A percentile compares a stretch with the other conserved stretches of the same genome.
Conservation (phyloP, 2,329 filamentous ascomycete species). For the Pseudogymnoascus sp. region DNA sequence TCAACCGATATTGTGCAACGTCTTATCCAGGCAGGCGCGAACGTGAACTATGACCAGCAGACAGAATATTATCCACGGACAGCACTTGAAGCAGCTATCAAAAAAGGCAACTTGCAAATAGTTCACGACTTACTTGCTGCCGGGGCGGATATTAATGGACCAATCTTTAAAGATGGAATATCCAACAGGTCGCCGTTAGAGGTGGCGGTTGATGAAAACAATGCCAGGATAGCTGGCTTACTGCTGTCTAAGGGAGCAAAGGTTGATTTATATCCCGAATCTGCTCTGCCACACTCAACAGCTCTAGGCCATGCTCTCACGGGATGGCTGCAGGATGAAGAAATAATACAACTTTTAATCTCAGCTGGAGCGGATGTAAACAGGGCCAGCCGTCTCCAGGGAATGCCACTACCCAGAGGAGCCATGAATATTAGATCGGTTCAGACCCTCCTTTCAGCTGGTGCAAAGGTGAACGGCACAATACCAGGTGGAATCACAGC, state of each 20-base stretch:
- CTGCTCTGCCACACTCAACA: not conserved
- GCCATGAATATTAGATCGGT: not conserved
- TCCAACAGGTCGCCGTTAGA: conserved; percentile 1
- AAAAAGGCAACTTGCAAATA: not conserved
- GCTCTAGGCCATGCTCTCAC: conserved; percentile 2
- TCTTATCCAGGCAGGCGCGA: not conserved
- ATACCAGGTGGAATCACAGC: not conserved
- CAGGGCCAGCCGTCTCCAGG: not conserved
- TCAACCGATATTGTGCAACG: not conserved
- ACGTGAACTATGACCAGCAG: not conserved
- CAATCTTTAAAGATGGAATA: not conserved
- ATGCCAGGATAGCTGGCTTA: conserved; percentile 6
- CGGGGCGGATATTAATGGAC: not conserved
- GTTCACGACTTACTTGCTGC: not conserved
- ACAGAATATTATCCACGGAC: not conserved
- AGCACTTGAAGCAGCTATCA: not conserved
- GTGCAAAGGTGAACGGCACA: conserved; percentile 12
- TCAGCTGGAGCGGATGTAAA: conserved; percentile 39
- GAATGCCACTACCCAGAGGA: conserved; percentile 9
- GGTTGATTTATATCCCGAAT: not conserved
- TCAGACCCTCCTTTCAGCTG: conserved; percentile 10
- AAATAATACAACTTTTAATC: conserved; percentile 36
- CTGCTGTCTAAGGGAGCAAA: conserved; percentile 10
- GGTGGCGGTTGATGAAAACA: not conserved
- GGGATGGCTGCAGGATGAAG: not conserved